Base-by-base conservation (phyloP, 1,284 basidiomycete species). In the Phellopilus nigrolimitatus region DNA sequence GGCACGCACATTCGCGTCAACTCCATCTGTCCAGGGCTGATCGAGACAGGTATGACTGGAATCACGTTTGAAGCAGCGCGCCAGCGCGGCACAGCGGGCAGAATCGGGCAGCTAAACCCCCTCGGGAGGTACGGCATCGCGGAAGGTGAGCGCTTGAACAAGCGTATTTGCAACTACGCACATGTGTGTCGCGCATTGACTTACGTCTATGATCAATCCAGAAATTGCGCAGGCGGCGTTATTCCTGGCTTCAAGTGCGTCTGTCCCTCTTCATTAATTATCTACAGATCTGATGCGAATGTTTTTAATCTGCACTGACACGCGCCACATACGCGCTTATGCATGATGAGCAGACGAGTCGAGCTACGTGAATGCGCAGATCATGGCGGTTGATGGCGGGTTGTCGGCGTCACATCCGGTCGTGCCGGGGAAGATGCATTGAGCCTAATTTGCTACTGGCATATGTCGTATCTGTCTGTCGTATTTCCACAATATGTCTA, bases 341-440 rank as follows among this genome's bases (percentile, higher is more conserved):
- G n/a, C n/a, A n/a, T n/a, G n/a, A n/a, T n/a, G n/a, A n/a, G 42
- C 57, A 89, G 92, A 94, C 61, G 91, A 93, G 55, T 84, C 91
- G 1, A 93, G 90, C 62, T 95, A 95, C 65, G 82, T 97, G 51
- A 97, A 95, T 62, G 95, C 91, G 9, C 88, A 95, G 61, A 87
- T 85, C 57, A 75, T 93, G 33, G 84, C 86, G 0, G 86, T 95
- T 22, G 93, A 95, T 62, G 95, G 93, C 7, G 93, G 91, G 0
- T 66, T 95, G 51, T 80, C 84, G 6, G 73, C 83, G 27, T 87
- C 87, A 2, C 75, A 81, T 58, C 89, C 89, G 1, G 82, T 87
- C 22, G 73, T 84, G 1, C 84, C 83, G 0, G 84, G 86, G 3
- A 79, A 75, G 62, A 74, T 74, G 70, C 69, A 25, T 78, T 60